Conservation (phyloP, 2,329 filamentous ascomycete species). For the Fusarium keratoplasticum region DNA sequence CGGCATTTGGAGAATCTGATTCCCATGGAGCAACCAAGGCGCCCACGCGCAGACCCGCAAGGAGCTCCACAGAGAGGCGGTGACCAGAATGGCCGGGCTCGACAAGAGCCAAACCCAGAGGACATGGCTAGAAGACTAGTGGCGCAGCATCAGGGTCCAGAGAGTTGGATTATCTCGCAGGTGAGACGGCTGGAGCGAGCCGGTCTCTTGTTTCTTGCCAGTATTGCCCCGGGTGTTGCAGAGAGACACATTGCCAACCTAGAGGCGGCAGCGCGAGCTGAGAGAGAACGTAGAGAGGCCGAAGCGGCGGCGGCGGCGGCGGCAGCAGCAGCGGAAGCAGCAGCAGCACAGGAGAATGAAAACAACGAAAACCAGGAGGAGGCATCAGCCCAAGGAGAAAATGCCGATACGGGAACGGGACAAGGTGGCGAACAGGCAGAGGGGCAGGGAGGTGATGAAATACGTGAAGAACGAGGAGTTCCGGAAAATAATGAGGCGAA, state of each 20-base stretch:
- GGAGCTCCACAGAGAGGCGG: constrained; percentile 36
- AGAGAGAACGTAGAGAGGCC: constrained; percentile 57
- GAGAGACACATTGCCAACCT: constrained; percentile 72
- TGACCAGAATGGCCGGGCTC: constrained; percentile 35
- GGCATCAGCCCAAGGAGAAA: constrained; percentile 11
- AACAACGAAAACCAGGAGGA: constrained; percentile 28
- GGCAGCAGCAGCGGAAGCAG: constrained; percentile 40
- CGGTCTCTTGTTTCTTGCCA: constrained; percentile 72
- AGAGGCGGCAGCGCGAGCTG: constrained; percentile 63
- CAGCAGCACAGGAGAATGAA: constrained; percentile 38
- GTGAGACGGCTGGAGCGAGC: constrained; percentile 69
- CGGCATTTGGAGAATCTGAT: constrained; percentile 70
- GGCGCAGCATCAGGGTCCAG: constrained; percentile 48
- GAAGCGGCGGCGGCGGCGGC: constrained; percentile 50
- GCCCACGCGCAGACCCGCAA: neutral
- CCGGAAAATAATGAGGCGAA: constrained; percentile 21
- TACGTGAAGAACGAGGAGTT: constrained; percentile 16
- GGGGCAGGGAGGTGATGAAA: constrained; percentile 32
- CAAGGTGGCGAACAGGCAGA: constrained; percentile 15
- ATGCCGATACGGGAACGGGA: constrained; percentile 7
- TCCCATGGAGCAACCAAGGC: constrained; percentile 59
- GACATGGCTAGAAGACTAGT: constrained; percentile 67
- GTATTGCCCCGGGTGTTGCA: constrained; percentile 73
- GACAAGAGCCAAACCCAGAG: constrained; percentile 57
- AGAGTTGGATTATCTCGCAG: constrained; percentile 52